A percentile compares a stretch with the other conserved stretches of the same genome.
phyloP scores from a whole-genome alignment of 1,284 basidiomycete genomes.

The Cutaneotrichosporon sp. region DNA sequence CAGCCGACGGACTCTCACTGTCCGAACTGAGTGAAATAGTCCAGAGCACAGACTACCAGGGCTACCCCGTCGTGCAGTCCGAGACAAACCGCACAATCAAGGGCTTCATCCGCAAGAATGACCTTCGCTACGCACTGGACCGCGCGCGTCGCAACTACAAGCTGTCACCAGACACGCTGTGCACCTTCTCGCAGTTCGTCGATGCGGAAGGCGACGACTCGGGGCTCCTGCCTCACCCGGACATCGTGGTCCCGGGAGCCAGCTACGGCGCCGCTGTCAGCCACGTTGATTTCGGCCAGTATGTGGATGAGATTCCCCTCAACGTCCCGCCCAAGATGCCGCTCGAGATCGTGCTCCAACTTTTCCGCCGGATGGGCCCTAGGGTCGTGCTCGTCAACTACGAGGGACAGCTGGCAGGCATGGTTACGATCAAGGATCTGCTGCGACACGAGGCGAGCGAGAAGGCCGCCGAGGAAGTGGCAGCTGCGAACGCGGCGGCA shows the following conservation, averaged over 20 bases:
- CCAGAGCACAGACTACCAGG: slow-evolving; percentile 69
- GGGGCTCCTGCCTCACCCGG: slow-evolving; percentile 23
- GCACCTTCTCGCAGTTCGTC: slow-evolving; percentile 57
- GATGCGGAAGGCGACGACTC: slow-evolving; percentile 26
- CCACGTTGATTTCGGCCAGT: slow-evolving; percentile 72
- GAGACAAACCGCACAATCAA: slow-evolving; percentile 57
- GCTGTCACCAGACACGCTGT: slow-evolving; percentile 61
- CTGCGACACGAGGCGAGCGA: slow-evolving; percentile 66
- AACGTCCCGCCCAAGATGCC: slow-evolving; percentile 89
- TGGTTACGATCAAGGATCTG: slow-evolving; percentile 95
- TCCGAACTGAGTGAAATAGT: slow-evolving; percentile 68
- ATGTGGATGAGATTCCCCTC: slow-evolving; percentile 91
- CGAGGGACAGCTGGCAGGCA: slow-evolving; percentile 71
- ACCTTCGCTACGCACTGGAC: slow-evolving; percentile 80
- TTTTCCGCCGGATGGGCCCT: slow-evolving; percentile 93
- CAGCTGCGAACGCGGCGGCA: background rate
- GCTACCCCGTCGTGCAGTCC: slow-evolving; percentile 77
- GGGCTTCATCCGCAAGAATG: slow-evolving; percentile 84
- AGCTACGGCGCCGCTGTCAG: slow-evolving; percentile 24
- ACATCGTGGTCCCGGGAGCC: slow-evolving; percentile 32
- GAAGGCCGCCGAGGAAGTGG: slow-evolving; percentile 22
- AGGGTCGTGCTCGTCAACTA: slow-evolving; percentile 89
- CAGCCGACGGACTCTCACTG: slow-evolving; percentile 69
- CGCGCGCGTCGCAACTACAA: slow-evolving; percentile 62
- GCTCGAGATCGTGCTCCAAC: slow-evolving; percentile 91